Conservation (phyloP, 345 rosid species). For the Garcia nutans region DNA sequence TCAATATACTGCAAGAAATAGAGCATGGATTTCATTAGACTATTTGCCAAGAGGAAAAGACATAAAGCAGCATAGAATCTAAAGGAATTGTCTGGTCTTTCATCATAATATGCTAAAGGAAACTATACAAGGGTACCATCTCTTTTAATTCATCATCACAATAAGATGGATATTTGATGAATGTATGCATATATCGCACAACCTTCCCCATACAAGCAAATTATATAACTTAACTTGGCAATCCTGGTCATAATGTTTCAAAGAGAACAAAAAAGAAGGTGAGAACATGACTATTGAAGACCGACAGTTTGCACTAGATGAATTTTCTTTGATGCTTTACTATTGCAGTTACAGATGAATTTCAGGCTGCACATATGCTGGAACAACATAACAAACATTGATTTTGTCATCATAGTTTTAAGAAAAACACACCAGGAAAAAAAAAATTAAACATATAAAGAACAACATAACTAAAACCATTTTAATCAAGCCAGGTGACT, state of each 20-base stretch:
- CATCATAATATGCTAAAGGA: neutral
- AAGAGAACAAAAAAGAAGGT: neutral
- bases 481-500: neutral
- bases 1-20: constrained; percentile 7
- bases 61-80: neutral
- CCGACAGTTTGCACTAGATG: neutral
- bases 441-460: too few relatives aligned
- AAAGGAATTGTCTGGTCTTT: neutral
- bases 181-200: neutral
- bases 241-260: neutral
- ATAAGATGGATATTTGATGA: neutral
- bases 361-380: neutral
- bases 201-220: neutral
- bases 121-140: neutral
- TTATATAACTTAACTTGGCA: neutral
- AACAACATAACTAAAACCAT: neutral
- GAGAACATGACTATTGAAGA: neutral
- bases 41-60: neutral
- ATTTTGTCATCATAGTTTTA: neutral
- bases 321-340: neutral
- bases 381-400: neutral
- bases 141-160: neutral
- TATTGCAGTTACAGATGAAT: neutral
- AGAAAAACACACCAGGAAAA: neutral
- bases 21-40: neutral